Base-by-base conservation (phyloP, 208 protist genomes). In the Trichomonas gallinae region DNA sequence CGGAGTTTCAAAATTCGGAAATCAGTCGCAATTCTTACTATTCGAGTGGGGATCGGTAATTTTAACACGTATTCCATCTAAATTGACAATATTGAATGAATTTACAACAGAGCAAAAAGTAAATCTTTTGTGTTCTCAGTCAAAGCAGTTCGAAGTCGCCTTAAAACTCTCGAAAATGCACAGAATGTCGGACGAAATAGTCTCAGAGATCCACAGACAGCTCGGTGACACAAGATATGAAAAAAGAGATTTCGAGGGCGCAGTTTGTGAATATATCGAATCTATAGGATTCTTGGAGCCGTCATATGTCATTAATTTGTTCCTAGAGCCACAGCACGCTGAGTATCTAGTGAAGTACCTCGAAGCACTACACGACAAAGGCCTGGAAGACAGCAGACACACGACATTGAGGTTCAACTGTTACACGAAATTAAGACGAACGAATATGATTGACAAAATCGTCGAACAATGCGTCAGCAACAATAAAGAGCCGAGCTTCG, bases 351-450 rank as follows among this genome's bases (percentile, higher is more conserved):
- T 81, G 0, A 13, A 48, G 6, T 96, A 96, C 46, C 44, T 96
- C 3, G 93, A 63, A 63, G 49, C 34, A 9, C 26, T 96, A 21
- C 8, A 40, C 21, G 49, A 82, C 15, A 81, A 83, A 46, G 34
- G 34, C 9, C 10, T 44, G 34, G 38, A 36, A 82, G 63, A 13
- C 13, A 96, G 63, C 8, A 0, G 63, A 21, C 93, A 96, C 36
- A 96, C 93, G 82, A 96, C 93, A 36, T 45, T 96, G 36, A 49
- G 15, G 13, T 96, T 96, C 26, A 96, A 96, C 31, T 96, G 93
- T 34, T 96, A 96, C 36, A 96, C 93, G 34, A 96, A 96, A 26
- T 26, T 96, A 6, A 81, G 40, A 15, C 40, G 63, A 31, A 40
- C 10, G 8, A 17, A 81, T 34, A 96, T 45, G 21, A 42, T 96